Conservation (phyloP, 192 early-diverging fungal genomes). For the Coemansia sp. region DNA sequence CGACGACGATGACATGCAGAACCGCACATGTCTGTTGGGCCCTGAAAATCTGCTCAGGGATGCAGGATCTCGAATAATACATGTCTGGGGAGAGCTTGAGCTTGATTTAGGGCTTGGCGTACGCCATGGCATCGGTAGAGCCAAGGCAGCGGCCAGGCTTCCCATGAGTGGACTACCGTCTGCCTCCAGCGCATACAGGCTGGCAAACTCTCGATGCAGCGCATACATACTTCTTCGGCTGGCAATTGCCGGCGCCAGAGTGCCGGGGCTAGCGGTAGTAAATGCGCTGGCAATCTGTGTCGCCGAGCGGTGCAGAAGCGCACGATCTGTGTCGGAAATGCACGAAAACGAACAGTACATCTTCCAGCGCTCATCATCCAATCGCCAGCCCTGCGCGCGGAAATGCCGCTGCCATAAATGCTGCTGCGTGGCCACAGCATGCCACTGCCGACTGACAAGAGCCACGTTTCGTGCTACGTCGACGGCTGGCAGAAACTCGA, state of each 20-base stretch:
- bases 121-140: slow-evolving; percentile 8
- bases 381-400: slow-evolving; percentile 24
- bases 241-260: slow-evolving; percentile 10
- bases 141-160: slow-evolving; percentile 10
- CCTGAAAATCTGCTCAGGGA: background rate
- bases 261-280: slow-evolving; percentile 1
- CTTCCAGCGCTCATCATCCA: slow-evolving; percentile 34
- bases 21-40: slow-evolving; percentile 1
- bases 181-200: background rate
- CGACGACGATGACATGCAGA: background rate
- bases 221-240: slow-evolving; percentile 6
- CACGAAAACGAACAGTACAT: slow-evolving; percentile 25
- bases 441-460: slow-evolving; percentile 40
- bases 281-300: background rate
- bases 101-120: background rate
- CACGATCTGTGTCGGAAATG: slow-evolving; percentile 19
- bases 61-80: background rate
- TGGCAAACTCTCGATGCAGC: background rate
- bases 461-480: slow-evolving; percentile 27
- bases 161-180: background rate
- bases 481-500: slow-evolving; percentile 22
- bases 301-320: slow-evolving; percentile 19
- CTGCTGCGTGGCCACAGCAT: slow-evolving; percentile 26
- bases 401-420: slow-evolving; percentile 41
- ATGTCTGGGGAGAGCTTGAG: background rate